These are phyloP conservation scores for Apiospora malaysiana DNA, from an alignment of 2,329 filamentous ascomycete species.

Conservation along the genomic window DNA sequence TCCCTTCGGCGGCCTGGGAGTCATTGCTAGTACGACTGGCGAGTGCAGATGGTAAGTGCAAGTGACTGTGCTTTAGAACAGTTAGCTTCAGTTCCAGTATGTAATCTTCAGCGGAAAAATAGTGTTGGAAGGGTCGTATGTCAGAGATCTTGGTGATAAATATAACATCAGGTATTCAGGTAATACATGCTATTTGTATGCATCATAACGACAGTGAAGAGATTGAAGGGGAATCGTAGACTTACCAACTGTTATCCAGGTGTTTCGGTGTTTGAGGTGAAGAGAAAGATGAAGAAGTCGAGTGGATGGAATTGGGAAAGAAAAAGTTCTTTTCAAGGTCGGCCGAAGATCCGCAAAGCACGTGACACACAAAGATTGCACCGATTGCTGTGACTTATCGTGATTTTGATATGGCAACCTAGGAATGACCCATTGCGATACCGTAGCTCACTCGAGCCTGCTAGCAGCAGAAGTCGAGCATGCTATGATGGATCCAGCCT, in stretches of 20 bases:
- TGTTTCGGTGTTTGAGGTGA: not conserved
- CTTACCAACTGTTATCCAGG: constrained; percentile 29
- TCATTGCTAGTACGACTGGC: constrained; percentile 22
- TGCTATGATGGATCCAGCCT: not conserved
- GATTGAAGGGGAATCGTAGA: constrained; percentile 20
- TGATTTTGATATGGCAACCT: constrained; percentile 18
- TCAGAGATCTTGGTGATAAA: constrained; percentile 79
- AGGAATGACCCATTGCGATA: constrained; percentile 19
- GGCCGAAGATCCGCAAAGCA: constrained; percentile 12
- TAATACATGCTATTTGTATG: constrained; percentile 62
- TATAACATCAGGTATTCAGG: constrained; percentile 63
- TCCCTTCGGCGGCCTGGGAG: constrained; percentile 58
- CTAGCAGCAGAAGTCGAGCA: not conserved
- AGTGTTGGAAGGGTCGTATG: constrained; percentile 35
- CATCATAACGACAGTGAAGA: constrained; percentile 52
- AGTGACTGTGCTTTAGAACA: constrained; percentile 18
- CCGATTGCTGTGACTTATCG: constrained; percentile 16
- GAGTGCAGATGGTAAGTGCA: constrained; percentile 1
- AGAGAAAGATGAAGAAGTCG: constrained; percentile 8
- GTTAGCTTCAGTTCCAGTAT: constrained; percentile 16
- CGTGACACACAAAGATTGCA: constrained; percentile 18
- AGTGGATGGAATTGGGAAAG: constrained; percentile 23
- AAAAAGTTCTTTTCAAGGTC: constrained; percentile 16
- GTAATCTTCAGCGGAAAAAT: not conserved
- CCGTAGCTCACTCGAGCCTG: constrained; percentile 17